Percentiles rank a stretch among this genome's conserved stretches.
phyloP scores from a whole-genome alignment of 2,329 filamentous ascomycete genomes.

The Arthroderma sp. region DNA sequence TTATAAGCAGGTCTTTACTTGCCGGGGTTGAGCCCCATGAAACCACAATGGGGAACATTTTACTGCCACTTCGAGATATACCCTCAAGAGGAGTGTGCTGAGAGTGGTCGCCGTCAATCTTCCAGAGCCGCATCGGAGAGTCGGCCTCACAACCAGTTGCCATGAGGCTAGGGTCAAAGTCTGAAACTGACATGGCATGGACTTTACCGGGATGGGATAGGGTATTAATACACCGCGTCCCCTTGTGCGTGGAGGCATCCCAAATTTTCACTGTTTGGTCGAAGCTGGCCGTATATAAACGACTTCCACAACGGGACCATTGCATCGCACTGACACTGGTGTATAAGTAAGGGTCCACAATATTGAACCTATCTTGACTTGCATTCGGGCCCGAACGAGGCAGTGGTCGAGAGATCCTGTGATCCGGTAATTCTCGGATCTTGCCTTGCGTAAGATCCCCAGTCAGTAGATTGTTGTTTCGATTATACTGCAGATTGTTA shows the following conservation, averaged over 20 bases:
- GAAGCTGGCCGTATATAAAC: constrained; percentile 42
- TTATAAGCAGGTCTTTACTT: constrained; percentile 36
- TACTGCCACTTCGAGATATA: constrained; percentile 12
- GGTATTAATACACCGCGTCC: constrained; percentile 20
- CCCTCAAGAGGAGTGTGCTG: constrained; percentile 12
- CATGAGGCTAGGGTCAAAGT: constrained; percentile 23
- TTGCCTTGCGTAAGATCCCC: constrained; percentile 32
- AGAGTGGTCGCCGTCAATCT: constrained; percentile 9
- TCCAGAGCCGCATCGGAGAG: constrained; percentile 24
- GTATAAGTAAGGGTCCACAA: constrained; percentile 41
- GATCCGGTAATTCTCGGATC: constrained; percentile 42
- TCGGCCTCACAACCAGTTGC: constrained; percentile 36
- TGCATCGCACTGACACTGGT: constrained; percentile 43
- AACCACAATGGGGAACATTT: constrained; percentile 21
- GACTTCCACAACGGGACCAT: constrained; percentile 35
- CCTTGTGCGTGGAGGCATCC: constrained; percentile 25
- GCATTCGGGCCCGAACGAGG: constrained; percentile 29
- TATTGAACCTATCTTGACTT: constrained; percentile 32
- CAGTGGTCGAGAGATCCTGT: constrained; percentile 33
- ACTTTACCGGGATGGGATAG: constrained; percentile 37
- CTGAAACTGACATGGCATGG: constrained; percentile 38
- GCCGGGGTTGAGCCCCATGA: constrained; percentile 32
- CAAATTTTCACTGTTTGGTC: constrained; percentile 46
- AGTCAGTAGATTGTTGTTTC: constrained; percentile 43
- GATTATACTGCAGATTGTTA: constrained; percentile 48